These are phyloP conservation scores for Fusarium sp. DNA, from an alignment of 2,329 filamentous ascomycete species.

Conservation along the genomic window DNA sequence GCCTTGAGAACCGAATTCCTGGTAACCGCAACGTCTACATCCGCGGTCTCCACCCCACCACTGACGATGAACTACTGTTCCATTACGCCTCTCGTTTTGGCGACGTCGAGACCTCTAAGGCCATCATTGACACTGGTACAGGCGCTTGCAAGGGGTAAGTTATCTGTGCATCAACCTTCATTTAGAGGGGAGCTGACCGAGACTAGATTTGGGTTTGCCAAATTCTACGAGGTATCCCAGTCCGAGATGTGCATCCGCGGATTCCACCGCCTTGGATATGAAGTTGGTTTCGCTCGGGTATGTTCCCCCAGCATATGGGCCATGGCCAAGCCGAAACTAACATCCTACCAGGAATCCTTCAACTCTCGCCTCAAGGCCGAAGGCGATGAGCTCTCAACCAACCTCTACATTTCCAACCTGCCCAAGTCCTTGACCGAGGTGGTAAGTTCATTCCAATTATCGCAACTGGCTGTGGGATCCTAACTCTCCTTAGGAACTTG, in stretches of 20 bases:
- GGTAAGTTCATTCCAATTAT: constrained; percentile 61
- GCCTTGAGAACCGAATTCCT: constrained; percentile 88
- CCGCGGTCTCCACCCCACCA: constrained; percentile 92
- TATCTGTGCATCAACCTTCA: not conserved
- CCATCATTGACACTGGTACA: constrained; percentile 94
- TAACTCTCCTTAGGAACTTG: constrained; percentile 68
- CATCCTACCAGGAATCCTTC: constrained; percentile 82
- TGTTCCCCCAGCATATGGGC: constrained; percentile 41
- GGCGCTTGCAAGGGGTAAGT: constrained; percentile 94
- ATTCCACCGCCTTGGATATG: constrained; percentile 93
- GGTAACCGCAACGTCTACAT: constrained; percentile 99
- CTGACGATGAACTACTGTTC: constrained; percentile 88
- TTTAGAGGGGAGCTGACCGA: constrained; percentile 15
- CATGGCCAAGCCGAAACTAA: constrained; percentile 3
- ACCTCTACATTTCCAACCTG: constrained; percentile 97
- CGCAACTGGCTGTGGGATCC: not conserved
- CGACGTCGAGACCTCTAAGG: constrained; percentile 95
- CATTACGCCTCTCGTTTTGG: constrained; percentile 89
- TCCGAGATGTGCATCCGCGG: constrained; percentile 97
- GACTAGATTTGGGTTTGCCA: constrained; percentile 92
- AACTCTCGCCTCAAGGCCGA: constrained; percentile 98
- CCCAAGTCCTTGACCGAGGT: constrained; percentile 92
- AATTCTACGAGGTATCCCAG: constrained; percentile 87
- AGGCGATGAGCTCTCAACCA: constrained; percentile 88
- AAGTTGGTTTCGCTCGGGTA: constrained; percentile 96